These are phyloP conservation scores for Tetrahymena elliotti DNA, from an alignment of 73 alveolate species.

Conservation along the genomic window DNA sequence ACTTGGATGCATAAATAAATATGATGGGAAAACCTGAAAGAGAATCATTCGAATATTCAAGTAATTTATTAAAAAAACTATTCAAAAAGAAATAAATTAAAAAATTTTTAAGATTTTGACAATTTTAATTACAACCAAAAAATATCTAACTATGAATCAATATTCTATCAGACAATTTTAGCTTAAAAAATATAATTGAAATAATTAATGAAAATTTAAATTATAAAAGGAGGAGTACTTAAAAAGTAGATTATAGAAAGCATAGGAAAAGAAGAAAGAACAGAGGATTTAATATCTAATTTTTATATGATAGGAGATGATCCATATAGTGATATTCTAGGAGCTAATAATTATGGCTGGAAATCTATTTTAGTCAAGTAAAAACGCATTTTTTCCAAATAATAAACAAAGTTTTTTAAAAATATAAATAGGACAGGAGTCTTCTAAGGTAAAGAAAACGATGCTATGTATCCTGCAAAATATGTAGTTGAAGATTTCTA, in stretches of 20 bases:
- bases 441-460: conserved; percentile 42
- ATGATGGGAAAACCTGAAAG: neutral
- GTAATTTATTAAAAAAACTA: neutral
- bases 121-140: too few species aligned
- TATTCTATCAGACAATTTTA: neutral
- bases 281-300: neutral
- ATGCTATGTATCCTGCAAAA: conserved; percentile 51
- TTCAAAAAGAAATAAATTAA: too few species aligned
- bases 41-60: neutral
- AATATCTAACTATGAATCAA: too few species aligned
- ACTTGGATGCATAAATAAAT: neutral
- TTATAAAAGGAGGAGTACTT: neutral
- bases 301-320: conserved; percentile 58
- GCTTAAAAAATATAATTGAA: too few species aligned
- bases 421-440: conserved; percentile 59
- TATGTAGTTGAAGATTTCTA: conserved; percentile 48
- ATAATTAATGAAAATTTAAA: neutral
- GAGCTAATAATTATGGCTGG: conserved; percentile 69
- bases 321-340: conserved; percentile 67
- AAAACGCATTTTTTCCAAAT: neutral
- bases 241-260: neutral
- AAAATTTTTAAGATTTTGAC: too few species aligned
- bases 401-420: neutral
- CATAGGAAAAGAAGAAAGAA: neutral
- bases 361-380: conserved; percentile 47